Evolutionary conservation across 495 filamentous ascomycete species (phyloP), one percentile per base, ranked within the genome.

Genomic region (Cudoniella acicularis): DNA sequence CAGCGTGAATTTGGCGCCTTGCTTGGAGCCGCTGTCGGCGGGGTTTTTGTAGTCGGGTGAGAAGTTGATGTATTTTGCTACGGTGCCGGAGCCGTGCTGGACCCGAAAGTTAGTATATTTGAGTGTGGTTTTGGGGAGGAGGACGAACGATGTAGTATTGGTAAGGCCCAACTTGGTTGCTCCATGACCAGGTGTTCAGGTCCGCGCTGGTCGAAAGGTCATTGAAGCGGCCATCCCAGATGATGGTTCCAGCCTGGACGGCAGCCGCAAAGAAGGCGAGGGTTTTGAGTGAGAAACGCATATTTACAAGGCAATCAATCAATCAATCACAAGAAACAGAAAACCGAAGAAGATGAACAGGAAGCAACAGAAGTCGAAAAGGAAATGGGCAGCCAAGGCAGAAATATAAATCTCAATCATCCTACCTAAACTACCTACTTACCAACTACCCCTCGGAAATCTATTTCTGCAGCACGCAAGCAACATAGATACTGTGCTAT

Each of bases 1-100:
- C 62, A 89, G 84, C 3, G 82, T 86, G 70, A 88, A 82, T 67
- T 86, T 85, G 59, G 81, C 79, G 21, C 86, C 86, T 67, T 88
- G 80, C 21, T 70, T 77, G 18, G 84, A 84, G 54, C 70, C 75
- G 1, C 72, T 70, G 64, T 86, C 84, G 51, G 83, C 83, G 0
- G 87, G 87, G 71, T 89, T 90, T 73, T 87, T 87, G 79, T 75
- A 85, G 50, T 63, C 54, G 1, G 76, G 61, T 11, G 72, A 73
- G 1, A 84, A 70, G 46, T 76, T 82, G 47, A 86, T 75, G 60
- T 85, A 85, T 47, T 78, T 60, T 13, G 69, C 72, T 4, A 82
- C 77, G 13, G 65, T 26, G 16, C 70, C 75, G 27, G 68, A 62
- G 11, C 83, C 83, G 69, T 86, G 82, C 64, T 66, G n/a, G n/a